These are phyloP conservation scores for Russula abietina DNA, from an alignment of 768 basidiomycete species.

Conservation along the genomic window DNA sequence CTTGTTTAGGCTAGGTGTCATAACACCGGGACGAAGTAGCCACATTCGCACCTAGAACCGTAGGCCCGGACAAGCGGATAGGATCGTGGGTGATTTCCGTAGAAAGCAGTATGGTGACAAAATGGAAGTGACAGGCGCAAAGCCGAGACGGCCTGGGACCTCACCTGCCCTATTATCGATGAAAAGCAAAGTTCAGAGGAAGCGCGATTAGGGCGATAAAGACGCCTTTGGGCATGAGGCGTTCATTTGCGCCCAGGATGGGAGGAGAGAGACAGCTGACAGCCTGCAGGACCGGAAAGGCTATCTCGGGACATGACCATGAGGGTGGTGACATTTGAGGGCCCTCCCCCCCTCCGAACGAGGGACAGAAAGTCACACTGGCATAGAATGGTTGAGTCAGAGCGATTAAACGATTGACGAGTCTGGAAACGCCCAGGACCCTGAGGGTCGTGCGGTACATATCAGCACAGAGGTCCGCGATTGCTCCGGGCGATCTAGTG, in stretches of 20 bases:
- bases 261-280: constrained; percentile 24
- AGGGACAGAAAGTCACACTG: constrained; percentile 10
- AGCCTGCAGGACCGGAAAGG: constrained; percentile 22
- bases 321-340: constrained; percentile 23
- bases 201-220: constrained; percentile 27
- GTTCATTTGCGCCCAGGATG: constrained; percentile 27
- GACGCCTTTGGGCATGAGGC: constrained; percentile 24
- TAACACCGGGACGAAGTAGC: constrained; percentile 17
- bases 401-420: constrained; percentile 6
- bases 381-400: constrained; percentile 12
- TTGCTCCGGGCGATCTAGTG: constrained; percentile 23
- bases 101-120: constrained; percentile 21
- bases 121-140: constrained; percentile 13
- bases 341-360: constrained; percentile 9
- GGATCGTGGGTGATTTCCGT: constrained; percentile 20
- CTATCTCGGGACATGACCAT: constrained; percentile 22
- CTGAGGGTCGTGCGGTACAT: constrained; percentile 10
- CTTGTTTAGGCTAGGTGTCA: constrained; percentile 21
- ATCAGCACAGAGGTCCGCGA: constrained; percentile 19
- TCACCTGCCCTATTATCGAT: constrained; percentile 26
- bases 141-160: constrained; percentile 22
- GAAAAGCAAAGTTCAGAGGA: constrained; percentile 21
- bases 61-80: constrained; percentile 24
- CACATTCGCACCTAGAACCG: constrained; percentile 20
- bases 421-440: constrained; percentile 18